Percentiles rank a stretch among this genome's conserved stretches.
These are phyloP conservation scores for Coprinopsis cinerea DNA, from an alignment of 768 basidiomycete genomes.

Conservation along the genomic window DNA sequence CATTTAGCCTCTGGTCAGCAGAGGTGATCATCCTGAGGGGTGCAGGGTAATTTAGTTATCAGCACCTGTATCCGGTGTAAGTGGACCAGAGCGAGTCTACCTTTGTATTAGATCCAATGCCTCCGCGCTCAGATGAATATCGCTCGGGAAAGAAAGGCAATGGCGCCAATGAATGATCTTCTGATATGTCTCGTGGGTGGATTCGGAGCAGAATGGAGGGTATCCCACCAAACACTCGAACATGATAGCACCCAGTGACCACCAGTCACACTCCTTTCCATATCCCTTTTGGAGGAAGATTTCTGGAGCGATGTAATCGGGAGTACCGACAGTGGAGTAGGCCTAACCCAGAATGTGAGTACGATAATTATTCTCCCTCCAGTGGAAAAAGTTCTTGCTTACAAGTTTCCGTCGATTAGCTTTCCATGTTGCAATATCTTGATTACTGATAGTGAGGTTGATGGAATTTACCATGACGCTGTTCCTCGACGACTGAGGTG, in stretches of 20 bases:
- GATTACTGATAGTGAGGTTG: constrained; percentile 92
- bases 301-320: constrained; percentile 95
- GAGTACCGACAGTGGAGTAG: constrained; percentile 96
- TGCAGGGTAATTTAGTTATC: background rate
- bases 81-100: constrained; percentile 33
- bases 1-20: constrained; percentile 67
- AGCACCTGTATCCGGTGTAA: background rate
- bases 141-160: constrained; percentile 86
- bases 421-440: constrained; percentile 97
- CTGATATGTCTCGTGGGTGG: constrained; percentile 95
- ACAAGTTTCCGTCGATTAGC: constrained; percentile 95
- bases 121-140: constrained; percentile 87
- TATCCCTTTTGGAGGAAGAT: constrained; percentile 98
- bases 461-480: constrained; percentile 98
- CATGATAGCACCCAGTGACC: constrained; percentile 98
- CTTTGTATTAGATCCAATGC: constrained; percentile 84
- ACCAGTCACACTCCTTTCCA: constrained; percentile 98
- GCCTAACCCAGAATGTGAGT: constrained; percentile 47
- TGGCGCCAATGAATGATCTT: constrained; percentile 95
- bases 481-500: constrained; percentile 61
- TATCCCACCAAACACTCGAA: constrained; percentile 98
- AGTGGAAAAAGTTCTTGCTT: constrained; percentile 14
- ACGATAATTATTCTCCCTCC: background rate
- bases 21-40: constrained; percentile 75
- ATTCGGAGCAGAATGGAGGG: constrained; percentile 92